Evolutionary conservation across 2,329 filamentous ascomycete species (phyloP), one percentile per base, ranked within the genome.

Genomic region (Alternaria burnsii): DNA sequence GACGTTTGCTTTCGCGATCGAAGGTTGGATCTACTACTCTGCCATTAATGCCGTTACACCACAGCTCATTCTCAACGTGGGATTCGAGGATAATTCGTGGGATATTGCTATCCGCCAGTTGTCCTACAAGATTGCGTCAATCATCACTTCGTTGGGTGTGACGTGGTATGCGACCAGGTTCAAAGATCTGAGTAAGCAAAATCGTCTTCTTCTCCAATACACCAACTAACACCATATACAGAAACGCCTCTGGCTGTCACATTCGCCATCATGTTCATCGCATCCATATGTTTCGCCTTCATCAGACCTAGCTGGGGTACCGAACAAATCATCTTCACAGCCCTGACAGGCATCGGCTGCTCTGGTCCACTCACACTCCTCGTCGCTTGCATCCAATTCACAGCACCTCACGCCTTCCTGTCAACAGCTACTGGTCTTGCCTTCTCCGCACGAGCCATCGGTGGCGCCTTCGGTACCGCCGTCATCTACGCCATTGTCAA

Each of bases 1-100:
- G 2, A 81, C 83, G 10, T 86, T 86, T 68, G 85, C 85, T 4
- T 87, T 87, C 61, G 82, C 82, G 3, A 83, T 87, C 34, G 85
- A 87, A 72, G 85, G 85, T 14, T 87, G 85, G 85, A 85, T 87
- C 55, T 87, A 86, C 60, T 76, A 76, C 42, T 73, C 70, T 0
- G 74, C 74, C n/a, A 72, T 77, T 22, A 77, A 76, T 30, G 67
- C 72, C 7, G 65, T 77, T 1, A 75, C 69, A 0, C 74, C 74
- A 0, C 74, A 77, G 42, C 66, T 76, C 16, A 69, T 77, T 12
- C 65, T 77, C 3, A 74, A 75, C 26, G 55, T 77, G 0, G 73
- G 73, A 1, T 73, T 75, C n/a, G 72, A 76, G 36, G 58, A 68
- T 52, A 69, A 72, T 18, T 55, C 71, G 1, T 76, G 73, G 74